These are phyloP conservation scores for Neurospora sp. DNA, from an alignment of 2,329 filamentous ascomycete species.

Conservation along the genomic window DNA sequence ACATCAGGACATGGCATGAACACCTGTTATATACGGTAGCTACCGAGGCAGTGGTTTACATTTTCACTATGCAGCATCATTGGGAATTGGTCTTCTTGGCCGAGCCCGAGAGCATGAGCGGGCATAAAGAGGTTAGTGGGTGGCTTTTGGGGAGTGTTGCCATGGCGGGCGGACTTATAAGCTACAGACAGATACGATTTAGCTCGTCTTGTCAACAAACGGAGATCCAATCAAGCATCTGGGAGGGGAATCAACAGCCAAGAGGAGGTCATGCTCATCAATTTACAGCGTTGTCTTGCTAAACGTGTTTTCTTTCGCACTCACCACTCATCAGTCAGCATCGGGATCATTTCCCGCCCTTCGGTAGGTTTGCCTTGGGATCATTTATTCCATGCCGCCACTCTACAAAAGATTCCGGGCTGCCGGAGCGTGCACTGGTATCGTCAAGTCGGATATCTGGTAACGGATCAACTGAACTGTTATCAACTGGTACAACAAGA, in stretches of 20 bases:
- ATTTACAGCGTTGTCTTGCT: neutral
- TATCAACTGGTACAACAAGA: neutral
- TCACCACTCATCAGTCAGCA: neutral
- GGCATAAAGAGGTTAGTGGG: neutral
- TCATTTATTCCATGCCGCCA: too few relatives aligned
- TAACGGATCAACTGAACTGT: neutral
- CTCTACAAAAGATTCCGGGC: too few relatives aligned
- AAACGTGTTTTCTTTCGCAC: neutral
- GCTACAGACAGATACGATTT: neutral
- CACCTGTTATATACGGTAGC: neutral
- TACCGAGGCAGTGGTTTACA: neutral
- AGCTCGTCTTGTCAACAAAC: too few relatives aligned
- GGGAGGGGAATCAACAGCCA: neutral
- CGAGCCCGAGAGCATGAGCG: neutral
- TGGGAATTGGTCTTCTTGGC: neutral
- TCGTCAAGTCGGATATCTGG: too few relatives aligned
- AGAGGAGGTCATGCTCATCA: neutral
- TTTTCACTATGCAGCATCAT: neutral
- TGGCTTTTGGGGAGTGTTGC: neutral
- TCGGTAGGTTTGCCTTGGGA: too few relatives aligned
- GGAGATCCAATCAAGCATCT: fast-evolving
- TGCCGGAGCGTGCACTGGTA: too few relatives aligned
- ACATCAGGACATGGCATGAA: neutral
- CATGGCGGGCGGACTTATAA: too few relatives aligned
- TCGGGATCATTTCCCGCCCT: too few relatives aligned